Evolutionary conservation across 2,329 filamentous ascomycete species (phyloP).

Genomic region (Phyllosticta citribraziliensis): DNA sequence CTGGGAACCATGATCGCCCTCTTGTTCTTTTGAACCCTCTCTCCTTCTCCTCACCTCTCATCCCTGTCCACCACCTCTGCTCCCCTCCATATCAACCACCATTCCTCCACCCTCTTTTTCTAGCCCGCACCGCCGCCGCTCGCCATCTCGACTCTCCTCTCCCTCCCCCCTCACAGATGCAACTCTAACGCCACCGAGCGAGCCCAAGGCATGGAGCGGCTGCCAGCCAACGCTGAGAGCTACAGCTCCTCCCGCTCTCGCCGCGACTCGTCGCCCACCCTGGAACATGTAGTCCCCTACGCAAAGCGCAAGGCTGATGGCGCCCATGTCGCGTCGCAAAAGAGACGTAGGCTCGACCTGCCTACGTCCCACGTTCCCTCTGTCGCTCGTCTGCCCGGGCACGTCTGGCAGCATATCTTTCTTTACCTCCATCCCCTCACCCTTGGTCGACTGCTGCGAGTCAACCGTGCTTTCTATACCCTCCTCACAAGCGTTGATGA

Average conservation of each 20-base stretch:
- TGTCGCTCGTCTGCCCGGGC: slow-evolving; percentile 42
- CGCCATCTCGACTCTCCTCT: not conserved
- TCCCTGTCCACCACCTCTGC: not conserved
- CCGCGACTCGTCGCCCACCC: not conserved
- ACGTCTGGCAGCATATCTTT: slow-evolving; percentile 64
- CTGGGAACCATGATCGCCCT: not conserved
- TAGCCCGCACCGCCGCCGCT: not conserved
- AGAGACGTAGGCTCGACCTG: slow-evolving; percentile 23
- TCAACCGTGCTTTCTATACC: slow-evolving; percentile 57
- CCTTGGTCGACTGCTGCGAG: slow-evolving; percentile 54
- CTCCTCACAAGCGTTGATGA: slow-evolving; percentile 28
- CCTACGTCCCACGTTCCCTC: slow-evolving; percentile 14
- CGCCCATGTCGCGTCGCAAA: slow-evolving; percentile 16
- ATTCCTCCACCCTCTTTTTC: not conserved
- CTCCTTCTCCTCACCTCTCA: not conserved
- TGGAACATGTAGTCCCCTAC: not conserved
- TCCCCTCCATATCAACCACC: not conserved
- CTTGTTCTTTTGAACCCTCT: not conserved
- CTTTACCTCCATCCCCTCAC: slow-evolving; percentile 53
- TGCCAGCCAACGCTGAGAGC: not conserved
- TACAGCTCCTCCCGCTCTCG: slow-evolving; percentile 1
- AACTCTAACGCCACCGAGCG: not conserved
- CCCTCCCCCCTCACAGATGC: not conserved
- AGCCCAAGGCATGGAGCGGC: slow-evolving; percentile 8
- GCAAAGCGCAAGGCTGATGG: slow-evolving; percentile 28